Percentiles rank a stretch among this genome's conserved stretches.
These are phyloP conservation scores for Saprolegnia diclina DNA, from an alignment of 352 stramenopile species.

Conservation along the genomic window DNA sequence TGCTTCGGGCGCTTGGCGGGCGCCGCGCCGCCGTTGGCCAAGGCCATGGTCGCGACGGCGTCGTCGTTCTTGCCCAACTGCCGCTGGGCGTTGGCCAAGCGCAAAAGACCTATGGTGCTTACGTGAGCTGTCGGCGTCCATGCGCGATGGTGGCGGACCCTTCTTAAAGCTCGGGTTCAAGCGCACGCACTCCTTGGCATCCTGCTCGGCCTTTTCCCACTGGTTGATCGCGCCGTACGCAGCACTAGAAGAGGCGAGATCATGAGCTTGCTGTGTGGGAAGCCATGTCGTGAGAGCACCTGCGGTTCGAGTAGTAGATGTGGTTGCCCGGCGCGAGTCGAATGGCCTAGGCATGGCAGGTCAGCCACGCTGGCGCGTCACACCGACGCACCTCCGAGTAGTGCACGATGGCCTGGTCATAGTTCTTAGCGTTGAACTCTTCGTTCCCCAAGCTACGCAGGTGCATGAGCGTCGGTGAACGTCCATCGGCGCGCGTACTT, in stretches of 20 bases:
- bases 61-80: conserved; percentile 62
- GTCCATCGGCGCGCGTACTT: background rate
- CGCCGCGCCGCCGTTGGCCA: conserved; percentile 45
- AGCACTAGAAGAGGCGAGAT: conserved; percentile 37
- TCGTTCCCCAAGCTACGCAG: conserved; percentile 60
- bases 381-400: conserved; percentile 53
- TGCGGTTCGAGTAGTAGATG: conserved; percentile 84
- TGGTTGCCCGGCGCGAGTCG: conserved; percentile 61
- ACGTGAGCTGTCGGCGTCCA: conserved; percentile 14
- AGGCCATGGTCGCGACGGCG: conserved; percentile 64
- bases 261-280: background rate
- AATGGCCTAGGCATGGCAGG: conserved; percentile 48
- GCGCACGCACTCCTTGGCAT: conserved; percentile 68
- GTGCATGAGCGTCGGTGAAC: background rate
- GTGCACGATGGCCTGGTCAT: conserved; percentile 66
- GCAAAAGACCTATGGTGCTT: conserved; percentile 21
- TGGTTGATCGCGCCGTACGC: conserved; percentile 61
- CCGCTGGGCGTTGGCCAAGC: conserved; percentile 74
- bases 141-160: conserved; percentile 25
- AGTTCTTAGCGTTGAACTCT: conserved; percentile 84
- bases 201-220: conserved; percentile 63
- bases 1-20: conserved; percentile 9
- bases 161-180: conserved; percentile 69
- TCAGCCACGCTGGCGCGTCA: background rate
- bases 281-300: conserved; percentile 29